These are phyloP conservation scores for Tilletia horrida DNA, from an alignment of 1,284 basidiomycete species.

Conservation along the genomic window DNA sequence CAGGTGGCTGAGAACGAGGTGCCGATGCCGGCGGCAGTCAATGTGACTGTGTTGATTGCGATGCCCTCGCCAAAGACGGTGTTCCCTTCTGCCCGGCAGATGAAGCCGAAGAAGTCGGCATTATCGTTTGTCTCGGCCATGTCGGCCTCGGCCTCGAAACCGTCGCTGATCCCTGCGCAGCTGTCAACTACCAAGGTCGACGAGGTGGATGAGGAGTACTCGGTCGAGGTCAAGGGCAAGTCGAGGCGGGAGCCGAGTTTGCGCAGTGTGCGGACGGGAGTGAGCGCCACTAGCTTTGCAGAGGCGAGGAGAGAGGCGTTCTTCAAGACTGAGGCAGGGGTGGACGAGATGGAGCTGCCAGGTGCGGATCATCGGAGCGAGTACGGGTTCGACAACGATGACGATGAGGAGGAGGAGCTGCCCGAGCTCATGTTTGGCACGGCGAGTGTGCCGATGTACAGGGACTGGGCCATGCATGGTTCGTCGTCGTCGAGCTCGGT, in stretches of 20 bases:
- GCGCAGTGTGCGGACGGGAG: conserved; percentile 38
- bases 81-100: conserved; percentile 30
- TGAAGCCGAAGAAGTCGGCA: conserved; percentile 10
- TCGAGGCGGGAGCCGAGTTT: conserved; percentile 37
- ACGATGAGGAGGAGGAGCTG: conserved; percentile 46
- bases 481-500: not conserved
- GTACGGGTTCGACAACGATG: conserved; percentile 21
- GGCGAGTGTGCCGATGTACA: conserved; percentile 46
- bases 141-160: conserved; percentile 27
- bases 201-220: conserved; percentile 32
- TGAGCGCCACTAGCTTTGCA: conserved; percentile 34
- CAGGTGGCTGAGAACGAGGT: conserved; percentile 14
- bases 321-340: conserved; percentile 30
- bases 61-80: conserved; percentile 47
- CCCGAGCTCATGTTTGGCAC: conserved; percentile 50
- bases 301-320: conserved; percentile 44
- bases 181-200: conserved; percentile 28
- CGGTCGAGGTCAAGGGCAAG: conserved; percentile 20
- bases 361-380: not conserved
- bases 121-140: conserved; percentile 21
- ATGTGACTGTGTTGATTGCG: conserved; percentile 46
- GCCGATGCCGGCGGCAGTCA: conserved; percentile 36
- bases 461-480: not conserved
- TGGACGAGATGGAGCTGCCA: not conserved
- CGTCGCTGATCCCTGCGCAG: conserved; percentile 22